Evolutionary conservation across 2,329 filamentous ascomycete species (phyloP).

Genomic region (Pseudodiploospora longispora): DNA sequence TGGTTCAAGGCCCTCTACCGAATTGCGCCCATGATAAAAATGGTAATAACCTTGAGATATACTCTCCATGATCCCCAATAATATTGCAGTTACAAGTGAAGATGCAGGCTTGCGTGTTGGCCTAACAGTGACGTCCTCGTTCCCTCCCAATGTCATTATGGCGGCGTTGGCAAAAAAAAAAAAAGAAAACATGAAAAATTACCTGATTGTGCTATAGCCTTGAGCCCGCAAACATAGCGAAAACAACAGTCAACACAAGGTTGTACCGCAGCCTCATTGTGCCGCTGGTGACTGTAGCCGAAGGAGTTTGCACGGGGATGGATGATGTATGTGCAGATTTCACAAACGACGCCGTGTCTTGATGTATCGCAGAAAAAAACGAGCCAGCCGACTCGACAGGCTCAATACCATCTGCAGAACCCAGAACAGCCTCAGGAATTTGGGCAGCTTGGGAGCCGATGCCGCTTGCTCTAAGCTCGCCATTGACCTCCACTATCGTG

Average conservation of each 20-base stretch:
- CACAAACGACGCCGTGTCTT: background rate
- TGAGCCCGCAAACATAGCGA: no score
- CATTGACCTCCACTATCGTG: background rate
- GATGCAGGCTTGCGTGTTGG: no score
- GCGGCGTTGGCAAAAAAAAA: no score
- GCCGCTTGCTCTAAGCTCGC: background rate
- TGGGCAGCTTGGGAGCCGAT: background rate
- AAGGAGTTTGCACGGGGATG: background rate
- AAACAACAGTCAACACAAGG: no score
- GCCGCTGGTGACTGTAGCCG: background rate
- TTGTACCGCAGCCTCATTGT: no score
- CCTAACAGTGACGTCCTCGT: no score
- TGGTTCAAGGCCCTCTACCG: constrained; percentile 13
- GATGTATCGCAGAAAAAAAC: background rate
- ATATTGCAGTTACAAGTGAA: constrained; percentile 4
- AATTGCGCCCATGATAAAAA: constrained; percentile 13
- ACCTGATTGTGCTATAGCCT: no score
- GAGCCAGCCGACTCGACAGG: background rate
- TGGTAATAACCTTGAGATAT: constrained; percentile 11
- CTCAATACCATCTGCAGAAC: background rate
- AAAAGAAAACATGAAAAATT: no score
- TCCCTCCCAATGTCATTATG: no score
- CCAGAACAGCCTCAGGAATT: background rate
- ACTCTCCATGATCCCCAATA: constrained; percentile 10
- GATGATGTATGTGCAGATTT: background rate